Percentiles rank a stretch among this genome's conserved stretches.
These are phyloP conservation scores for Ophiognomonia clavigignenti-juglandacearum DNA, from an alignment of 2,329 filamentous ascomycete genomes.

Conservation along the genomic window DNA sequence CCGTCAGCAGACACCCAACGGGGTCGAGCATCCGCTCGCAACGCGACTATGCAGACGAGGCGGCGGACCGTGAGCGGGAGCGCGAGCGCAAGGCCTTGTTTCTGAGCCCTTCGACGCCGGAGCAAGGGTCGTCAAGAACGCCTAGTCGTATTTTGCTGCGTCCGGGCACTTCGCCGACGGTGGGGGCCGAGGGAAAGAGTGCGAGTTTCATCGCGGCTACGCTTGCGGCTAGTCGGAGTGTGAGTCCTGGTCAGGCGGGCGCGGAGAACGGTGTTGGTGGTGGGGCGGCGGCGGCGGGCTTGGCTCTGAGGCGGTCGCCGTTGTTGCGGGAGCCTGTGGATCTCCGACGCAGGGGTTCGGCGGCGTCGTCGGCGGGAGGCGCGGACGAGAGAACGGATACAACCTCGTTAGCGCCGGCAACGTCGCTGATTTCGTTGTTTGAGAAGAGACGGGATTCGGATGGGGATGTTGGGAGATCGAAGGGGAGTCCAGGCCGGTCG, in stretches of 20 bases:
- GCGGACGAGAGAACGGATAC: constrained; percentile 42
- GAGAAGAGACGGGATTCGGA: constrained; percentile 40
- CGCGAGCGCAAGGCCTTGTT: constrained; percentile 23
- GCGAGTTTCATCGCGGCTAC: constrained; percentile 59
- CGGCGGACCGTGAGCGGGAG: constrained; percentile 17
- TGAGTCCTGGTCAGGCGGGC: constrained; percentile 38
- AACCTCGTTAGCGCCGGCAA: constrained; percentile 56
- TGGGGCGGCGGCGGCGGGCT: constrained; percentile 3
- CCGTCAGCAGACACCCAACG: background rate
- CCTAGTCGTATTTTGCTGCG: too few relatives aligned
- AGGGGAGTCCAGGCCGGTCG: constrained; percentile 20
- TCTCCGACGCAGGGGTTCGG: constrained; percentile 2
- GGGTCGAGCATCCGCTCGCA: constrained; percentile 17
- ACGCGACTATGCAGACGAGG: constrained; percentile 3
- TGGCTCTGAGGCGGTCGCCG: constrained; percentile 21
- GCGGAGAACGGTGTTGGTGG: too few relatives aligned
- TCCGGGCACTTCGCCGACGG: constrained; percentile 19
- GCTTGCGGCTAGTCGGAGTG: constrained; percentile 57
- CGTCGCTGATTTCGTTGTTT: constrained; percentile 63
- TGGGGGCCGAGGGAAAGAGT: constrained; percentile 41
- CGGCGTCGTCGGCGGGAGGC: constrained; percentile 24
- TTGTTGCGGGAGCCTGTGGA: constrained; percentile 10
- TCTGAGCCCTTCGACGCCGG: constrained; percentile 15
- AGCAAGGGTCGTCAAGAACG: constrained; percentile 9
- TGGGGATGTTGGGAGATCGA: constrained; percentile 26